Base-by-base conservation (phyloP, 495 filamentous ascomycete genomes). In the Neurospora sp. region DNA sequence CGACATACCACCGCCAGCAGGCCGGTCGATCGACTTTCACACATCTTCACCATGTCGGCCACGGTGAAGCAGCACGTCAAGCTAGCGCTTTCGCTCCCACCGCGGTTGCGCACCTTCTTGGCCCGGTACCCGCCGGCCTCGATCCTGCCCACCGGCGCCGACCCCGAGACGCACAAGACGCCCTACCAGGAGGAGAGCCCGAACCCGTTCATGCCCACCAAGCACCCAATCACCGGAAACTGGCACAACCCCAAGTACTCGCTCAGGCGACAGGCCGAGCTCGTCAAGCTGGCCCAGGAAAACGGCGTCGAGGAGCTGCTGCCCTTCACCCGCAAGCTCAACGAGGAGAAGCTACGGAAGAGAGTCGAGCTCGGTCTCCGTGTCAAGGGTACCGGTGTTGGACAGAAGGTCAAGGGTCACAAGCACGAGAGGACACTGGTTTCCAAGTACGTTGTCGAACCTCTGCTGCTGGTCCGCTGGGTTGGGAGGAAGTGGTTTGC, bases 371-470 rank as follows among this genome's bases (percentile, higher is more conserved):
- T 90, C 71, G 94, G 93, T 39, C 79, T 96, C 76, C 84, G 89
- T 62, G 90, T 97, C 75, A 96, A 92, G 88, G 93, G 94, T 76
- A 97, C 96, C 20, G 93, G 95, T 85, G 88, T 93, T 74, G 94
- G 94, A n/a, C 88, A 96, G 85, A 89, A 88, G 81, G 94, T 97
- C 76, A 98, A 97, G 90, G 96, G 96, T 78, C 93, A 98, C 83
- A 87, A 88, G 80, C 93, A 93, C 89, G 96, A 99, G 87, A 89
- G 96, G 82, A 92, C 90, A 75, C 84, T 97, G 86, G 91, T 92
- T 84, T 84, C 86, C 69, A 89, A 89, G 88, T 89, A 88, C 72
- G 89, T 88, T 70, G 72, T 46, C 23, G 48, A 54, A 54, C 46
- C 72, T 10, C 38, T 39, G 14, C 16, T 23, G n/a, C 66, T 71